phyloP scores from a whole-genome alignment of 352 stramenopile genomes.

The Pythium plurisporium region DNA sequence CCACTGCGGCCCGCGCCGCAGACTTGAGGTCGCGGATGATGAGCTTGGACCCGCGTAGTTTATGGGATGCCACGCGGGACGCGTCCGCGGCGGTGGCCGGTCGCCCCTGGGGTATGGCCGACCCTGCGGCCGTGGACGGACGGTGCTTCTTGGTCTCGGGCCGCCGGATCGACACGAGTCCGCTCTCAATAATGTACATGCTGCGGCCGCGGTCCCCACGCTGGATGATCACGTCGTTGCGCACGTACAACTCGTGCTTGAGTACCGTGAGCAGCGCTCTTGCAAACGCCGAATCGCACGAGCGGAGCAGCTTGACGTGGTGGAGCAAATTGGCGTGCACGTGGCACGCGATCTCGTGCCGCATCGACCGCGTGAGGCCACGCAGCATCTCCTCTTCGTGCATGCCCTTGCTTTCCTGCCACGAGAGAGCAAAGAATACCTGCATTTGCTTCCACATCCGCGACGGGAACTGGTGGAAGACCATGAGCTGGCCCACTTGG shows the following conservation, averaged over 20 bases:
- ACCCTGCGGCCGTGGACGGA: background rate
- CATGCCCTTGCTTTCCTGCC: slow-evolving; percentile 46
- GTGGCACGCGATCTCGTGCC: slow-evolving; percentile 33
- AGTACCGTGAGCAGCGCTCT: slow-evolving; percentile 30
- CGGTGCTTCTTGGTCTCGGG: slow-evolving; percentile 1
- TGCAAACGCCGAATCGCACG: slow-evolving; percentile 33
- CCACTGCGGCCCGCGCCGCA: background rate
- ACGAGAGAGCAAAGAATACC: slow-evolving; percentile 40
- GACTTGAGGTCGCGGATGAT: slow-evolving; percentile 10
- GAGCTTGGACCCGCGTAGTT: slow-evolving; percentile 5
- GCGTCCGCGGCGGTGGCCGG: background rate
- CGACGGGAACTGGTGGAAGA: slow-evolving; percentile 38
- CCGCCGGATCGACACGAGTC: slow-evolving; percentile 53
- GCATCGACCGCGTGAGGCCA: slow-evolving; percentile 27
- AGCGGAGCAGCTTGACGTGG: slow-evolving; percentile 35
- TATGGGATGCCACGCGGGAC: background rate
- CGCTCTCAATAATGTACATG: slow-evolving; percentile 53
- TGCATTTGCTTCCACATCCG: slow-evolving; percentile 44
- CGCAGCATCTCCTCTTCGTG: slow-evolving; percentile 38
- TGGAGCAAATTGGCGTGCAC: slow-evolving; percentile 41
- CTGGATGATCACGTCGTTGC: slow-evolving; percentile 47
- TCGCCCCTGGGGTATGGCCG: background rate
- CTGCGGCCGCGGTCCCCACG: slow-evolving; percentile 35
- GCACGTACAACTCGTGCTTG: slow-evolving; percentile 43
- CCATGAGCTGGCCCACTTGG: slow-evolving; percentile 36